Evolutionary conservation across 2,329 filamentous ascomycete species (phyloP).

Genomic region (Pyricularia sp.): DNA sequence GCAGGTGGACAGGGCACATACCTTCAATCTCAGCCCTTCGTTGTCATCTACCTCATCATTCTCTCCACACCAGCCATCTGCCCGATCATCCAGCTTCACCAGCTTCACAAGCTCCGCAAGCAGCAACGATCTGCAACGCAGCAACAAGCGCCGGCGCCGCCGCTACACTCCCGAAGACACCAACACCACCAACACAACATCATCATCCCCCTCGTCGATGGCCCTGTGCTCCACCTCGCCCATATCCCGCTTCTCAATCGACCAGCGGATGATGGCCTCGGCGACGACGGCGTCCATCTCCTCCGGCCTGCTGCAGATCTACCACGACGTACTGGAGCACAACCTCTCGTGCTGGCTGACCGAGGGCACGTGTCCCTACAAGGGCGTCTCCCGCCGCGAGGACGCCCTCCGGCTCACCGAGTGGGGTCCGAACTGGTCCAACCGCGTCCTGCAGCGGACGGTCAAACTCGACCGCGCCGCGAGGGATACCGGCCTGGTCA

Average conservation of each 20-base stretch:
- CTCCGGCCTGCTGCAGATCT: conserved; percentile 35
- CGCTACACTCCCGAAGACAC: background rate
- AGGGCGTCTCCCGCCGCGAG: conserved; percentile 13
- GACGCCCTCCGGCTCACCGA: conserved; percentile 16
- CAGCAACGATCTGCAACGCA: background rate
- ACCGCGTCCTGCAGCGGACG: conserved; percentile 40
- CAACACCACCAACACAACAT: background rate
- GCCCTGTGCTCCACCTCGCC: background rate
- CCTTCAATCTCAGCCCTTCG: background rate
- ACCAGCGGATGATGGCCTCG: conserved; percentile 15
- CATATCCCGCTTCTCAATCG: conserved; percentile 10
- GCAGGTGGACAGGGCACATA: background rate
- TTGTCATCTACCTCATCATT: background rate
- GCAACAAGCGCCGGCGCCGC: background rate
- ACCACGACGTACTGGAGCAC: conserved; percentile 44
- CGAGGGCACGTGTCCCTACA: conserved; percentile 42
- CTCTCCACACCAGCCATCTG: background rate
- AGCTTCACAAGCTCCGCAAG: background rate
- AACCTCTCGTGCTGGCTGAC: conserved; percentile 44
- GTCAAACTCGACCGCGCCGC: conserved; percentile 35
- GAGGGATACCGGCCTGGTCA: conserved; percentile 27
- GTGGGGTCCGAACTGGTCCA: conserved; percentile 32
- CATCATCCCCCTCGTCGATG: background rate
- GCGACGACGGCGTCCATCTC: conserved; percentile 28
- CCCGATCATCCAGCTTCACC: background rate